Evolutionary conservation across 352 stramenopile genomes (phyloP).

Genomic region (Pythium myriotylum): DNA sequence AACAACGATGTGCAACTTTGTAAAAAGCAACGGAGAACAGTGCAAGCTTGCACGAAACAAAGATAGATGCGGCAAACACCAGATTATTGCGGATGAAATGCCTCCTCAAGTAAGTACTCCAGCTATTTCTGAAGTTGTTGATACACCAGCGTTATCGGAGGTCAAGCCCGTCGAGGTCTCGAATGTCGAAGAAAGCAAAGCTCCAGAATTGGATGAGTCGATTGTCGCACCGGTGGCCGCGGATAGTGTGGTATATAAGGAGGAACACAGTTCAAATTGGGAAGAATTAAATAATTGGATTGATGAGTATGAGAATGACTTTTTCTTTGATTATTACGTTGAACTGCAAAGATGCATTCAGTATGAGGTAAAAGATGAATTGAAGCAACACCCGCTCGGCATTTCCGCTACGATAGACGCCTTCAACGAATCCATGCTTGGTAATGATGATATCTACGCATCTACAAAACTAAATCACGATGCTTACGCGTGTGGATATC

Average conservation of each 20-base stretch:
- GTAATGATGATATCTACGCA: too few relatives aligned
- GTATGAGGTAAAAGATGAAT: slow-evolving; percentile 19
- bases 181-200: slow-evolving; percentile 30
- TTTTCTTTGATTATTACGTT: slow-evolving; percentile 20
- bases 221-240: slow-evolving; percentile 29
- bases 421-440: slow-evolving; percentile 1
- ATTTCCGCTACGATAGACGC: neutral
- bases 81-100: slow-evolving; percentile 29
- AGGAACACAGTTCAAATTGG: slow-evolving; percentile 31
- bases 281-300: slow-evolving; percentile 32
- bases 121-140: slow-evolving; percentile 27
- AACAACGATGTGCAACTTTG: slow-evolving; percentile 24
- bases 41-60: slow-evolving; percentile 25
- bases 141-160: slow-evolving; percentile 31
- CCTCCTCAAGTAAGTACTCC: slow-evolving; percentile 25
- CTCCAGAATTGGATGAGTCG: slow-evolving; percentile 32
- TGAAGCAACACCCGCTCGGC: too few relatives aligned
- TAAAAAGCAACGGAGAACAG: slow-evolving; percentile 24
- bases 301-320: slow-evolving; percentile 22
- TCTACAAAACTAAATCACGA: too few relatives aligned
- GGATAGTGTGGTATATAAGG: slow-evolving; percentile 28
- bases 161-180: slow-evolving; percentile 28
- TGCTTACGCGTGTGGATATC: too few relatives aligned
- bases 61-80: slow-evolving; percentile 26
- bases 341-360: too few relatives aligned